phyloP scores from a whole-genome alignment of 2,329 filamentous ascomycete species.

The Curvularia eragrostidis region DNA sequence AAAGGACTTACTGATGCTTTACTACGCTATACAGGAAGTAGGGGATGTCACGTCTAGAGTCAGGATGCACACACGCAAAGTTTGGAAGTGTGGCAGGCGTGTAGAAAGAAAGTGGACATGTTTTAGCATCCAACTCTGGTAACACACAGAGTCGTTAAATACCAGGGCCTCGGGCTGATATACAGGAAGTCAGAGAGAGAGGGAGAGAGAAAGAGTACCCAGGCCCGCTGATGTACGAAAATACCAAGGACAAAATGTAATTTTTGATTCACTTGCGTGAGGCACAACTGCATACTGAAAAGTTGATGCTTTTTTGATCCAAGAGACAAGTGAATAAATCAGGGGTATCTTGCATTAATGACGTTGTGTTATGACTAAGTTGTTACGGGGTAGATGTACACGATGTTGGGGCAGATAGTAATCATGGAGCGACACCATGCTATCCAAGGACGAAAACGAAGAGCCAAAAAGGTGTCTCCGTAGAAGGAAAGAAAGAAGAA shows the following conservation, averaged over 20 bases:
- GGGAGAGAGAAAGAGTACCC: neutral
- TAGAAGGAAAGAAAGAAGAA: neutral
- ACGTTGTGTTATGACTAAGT: too few relatives aligned
- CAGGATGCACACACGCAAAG: neutral
- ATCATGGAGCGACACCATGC: neutral
- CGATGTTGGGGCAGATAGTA: neutral
- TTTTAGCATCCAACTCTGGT: neutral
- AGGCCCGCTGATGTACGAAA: neutral
- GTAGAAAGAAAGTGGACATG: neutral
- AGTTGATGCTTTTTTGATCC: neutral
- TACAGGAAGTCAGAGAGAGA: neutral
- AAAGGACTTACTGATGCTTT: neutral
- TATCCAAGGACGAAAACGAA: too few relatives aligned
- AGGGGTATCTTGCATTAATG: conserved; percentile 18
- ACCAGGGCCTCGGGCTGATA: neutral
- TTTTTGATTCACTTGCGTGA: too few relatives aligned
- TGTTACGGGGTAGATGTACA: neutral
- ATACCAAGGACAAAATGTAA: neutral
- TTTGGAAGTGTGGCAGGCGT: too few relatives aligned
- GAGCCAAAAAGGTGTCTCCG: too few relatives aligned
- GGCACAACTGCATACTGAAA: neutral
- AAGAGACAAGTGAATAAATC: neutral
- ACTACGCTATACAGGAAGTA: neutral
- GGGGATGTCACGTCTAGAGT: neutral
- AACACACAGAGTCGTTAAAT: conserved; percentile 1